Percentiles rank a stretch among this genome's conserved stretches.
Conservation (phyloP, 352 stramenopile species). For the Phytophthora citrophthora region DNA sequence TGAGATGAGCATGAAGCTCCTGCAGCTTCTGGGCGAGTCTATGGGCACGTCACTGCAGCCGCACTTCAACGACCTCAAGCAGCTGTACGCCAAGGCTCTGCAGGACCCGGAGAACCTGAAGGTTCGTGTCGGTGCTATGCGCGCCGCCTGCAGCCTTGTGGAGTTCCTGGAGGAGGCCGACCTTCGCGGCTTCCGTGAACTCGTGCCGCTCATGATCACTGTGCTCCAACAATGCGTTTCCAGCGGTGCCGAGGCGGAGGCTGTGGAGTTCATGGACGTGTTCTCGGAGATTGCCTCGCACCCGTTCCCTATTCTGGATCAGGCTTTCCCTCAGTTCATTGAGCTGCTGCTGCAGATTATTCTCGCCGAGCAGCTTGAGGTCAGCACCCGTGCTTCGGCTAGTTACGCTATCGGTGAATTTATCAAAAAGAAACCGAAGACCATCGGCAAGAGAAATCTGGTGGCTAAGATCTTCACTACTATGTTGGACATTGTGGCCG, state of each 20-base stretch:
- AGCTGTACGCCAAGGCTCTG: slow-evolving; percentile 69
- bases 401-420: slow-evolving; percentile 86
- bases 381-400: slow-evolving; percentile 79
- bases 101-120: slow-evolving; percentile 85
- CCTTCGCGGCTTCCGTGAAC: slow-evolving; percentile 69
- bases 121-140: slow-evolving; percentile 84
- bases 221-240: slow-evolving; percentile 87
- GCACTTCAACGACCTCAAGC: slow-evolving; percentile 85
- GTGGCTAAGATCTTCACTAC: slow-evolving; percentile 86
- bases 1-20: slow-evolving; percentile 94
- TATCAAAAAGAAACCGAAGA: slow-evolving; percentile 91
- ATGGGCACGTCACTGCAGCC: slow-evolving; percentile 89
- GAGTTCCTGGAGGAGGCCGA: slow-evolving; percentile 86
- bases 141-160: slow-evolving; percentile 76
- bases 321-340: slow-evolving; percentile 81
- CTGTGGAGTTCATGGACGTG: slow-evolving; percentile 88
- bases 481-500: slow-evolving; percentile 86
- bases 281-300: slow-evolving; percentile 88
- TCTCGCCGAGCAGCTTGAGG: slow-evolving; percentile 74
- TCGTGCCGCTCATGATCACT: slow-evolving; percentile 86
- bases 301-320: slow-evolving; percentile 85
- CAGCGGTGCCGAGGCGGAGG: slow-evolving; percentile 75
- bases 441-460: slow-evolving; percentile 85
- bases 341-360: slow-evolving; percentile 87
- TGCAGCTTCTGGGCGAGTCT: slow-evolving; percentile 93